Conservation (phyloP, 139 green algal genomes). For the Haematococcus sp. region DNA sequence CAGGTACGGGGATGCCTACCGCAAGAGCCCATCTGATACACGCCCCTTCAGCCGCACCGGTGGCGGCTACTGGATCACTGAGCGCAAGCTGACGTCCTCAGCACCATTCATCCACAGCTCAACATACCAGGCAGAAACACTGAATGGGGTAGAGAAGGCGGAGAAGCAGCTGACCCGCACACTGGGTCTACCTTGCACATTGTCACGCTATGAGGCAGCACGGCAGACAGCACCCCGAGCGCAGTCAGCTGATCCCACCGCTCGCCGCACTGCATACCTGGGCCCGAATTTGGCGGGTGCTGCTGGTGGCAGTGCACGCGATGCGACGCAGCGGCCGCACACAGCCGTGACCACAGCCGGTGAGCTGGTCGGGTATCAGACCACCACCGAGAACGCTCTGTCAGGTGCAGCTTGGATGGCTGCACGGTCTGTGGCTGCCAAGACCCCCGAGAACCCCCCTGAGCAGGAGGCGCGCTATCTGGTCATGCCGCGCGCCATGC, state of each 20-base stretch:
- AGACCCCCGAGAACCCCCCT: not conserved
- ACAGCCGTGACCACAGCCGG: constrained; percentile 19
- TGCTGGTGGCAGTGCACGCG: not conserved
- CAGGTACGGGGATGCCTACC: constrained; percentile 25
- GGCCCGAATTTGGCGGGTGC: not conserved
- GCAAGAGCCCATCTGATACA: constrained; percentile 25
- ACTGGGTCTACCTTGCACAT: constrained; percentile 22
- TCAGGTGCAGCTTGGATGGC: too few relatives aligned
- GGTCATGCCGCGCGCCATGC: constrained; percentile 40
- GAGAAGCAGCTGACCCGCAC: constrained; percentile 25
- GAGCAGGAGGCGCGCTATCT: constrained; percentile 19
- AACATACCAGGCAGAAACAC: constrained; percentile 50
- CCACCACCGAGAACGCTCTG: constrained; percentile 6
- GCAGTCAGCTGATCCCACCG: constrained; percentile 9
- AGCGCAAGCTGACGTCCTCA: not conserved
- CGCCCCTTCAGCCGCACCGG: constrained; percentile 24
- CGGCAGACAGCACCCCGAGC: constrained; percentile 14
- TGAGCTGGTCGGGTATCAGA: constrained; percentile 43
- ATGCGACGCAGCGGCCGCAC: constrained; percentile 12
- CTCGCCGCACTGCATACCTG: constrained; percentile 15
- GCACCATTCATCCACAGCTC: constrained; percentile 39
- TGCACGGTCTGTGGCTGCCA: constrained; percentile 6
- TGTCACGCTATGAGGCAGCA: constrained; percentile 32
- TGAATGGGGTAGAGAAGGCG: constrained; percentile 22
- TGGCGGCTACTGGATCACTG: constrained; percentile 40